Evolutionary conservation across 2,329 filamentous ascomycete species (phyloP), one percentile per base, ranked within the genome.

Genomic region (Amphichorda felina): DNA sequence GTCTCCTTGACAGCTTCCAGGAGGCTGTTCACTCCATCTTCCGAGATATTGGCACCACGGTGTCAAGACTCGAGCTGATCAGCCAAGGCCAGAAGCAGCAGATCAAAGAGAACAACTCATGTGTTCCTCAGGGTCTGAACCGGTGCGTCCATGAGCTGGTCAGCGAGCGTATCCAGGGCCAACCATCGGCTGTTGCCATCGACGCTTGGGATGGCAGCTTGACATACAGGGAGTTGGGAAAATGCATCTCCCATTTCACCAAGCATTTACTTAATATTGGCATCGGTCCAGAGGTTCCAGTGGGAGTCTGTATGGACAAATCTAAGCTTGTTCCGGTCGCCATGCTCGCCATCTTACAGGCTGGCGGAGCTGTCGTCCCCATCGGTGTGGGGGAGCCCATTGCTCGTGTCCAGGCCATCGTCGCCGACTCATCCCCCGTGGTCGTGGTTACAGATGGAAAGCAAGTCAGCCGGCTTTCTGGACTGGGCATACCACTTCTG

Each of bases 321-420:
- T 39, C 37, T 3, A 34, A 17, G 28, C 24, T 25, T n/a, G 33
- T 26, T 13, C 30, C 31, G 3, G 37, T 41, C 28, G 28, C 34
- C 2, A 36, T 37, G 16, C 30, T 41, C n/a, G 39, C 26, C 11
- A 33, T 41, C 18, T 17, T 41, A 21, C 25, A 22, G 22, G 25
- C 39, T 21, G 39, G 39, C 11, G 34, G 25, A 1, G 39, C 37
- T 17, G 17, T 38, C n/a, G 60, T 68, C 0, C 61, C 63, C 2
- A 46, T 68, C 32, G 33, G 33, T 13, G 16, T 18, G 18, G 15
- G 8, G 22, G 33, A 35, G 33, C 33, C 33, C 9, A 26, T 18
- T 27, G 22, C 33, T 9, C 33, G 33, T 14, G 33, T 28, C 5
- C 17, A 27, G 24, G 33, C 22, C 22, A 35, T 35, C 33, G 8